These are phyloP conservation scores for Spathaspora girioi DNA, from an alignment of 805 yeast species.

Conservation along the genomic window DNA sequence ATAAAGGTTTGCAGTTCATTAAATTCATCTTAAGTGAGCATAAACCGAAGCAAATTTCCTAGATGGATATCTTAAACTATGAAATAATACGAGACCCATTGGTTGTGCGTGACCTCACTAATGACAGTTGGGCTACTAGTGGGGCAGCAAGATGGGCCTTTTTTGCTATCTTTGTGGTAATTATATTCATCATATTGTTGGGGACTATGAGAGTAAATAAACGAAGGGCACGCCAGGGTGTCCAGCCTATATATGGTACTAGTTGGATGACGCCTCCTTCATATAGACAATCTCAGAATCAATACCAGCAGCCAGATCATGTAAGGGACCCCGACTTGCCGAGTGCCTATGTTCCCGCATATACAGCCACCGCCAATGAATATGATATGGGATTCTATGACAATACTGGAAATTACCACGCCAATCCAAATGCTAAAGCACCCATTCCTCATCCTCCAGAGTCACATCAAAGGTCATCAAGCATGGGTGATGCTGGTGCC, in stretches of 20 bases:
- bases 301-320: conserved; percentile 41
- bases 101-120: conserved; percentile 12
- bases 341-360: conserved; percentile 58
- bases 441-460: conserved; percentile 17
- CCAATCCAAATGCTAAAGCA: conserved; percentile 28
- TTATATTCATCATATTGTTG: conserved; percentile 42
- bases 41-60: neutral
- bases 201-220: conserved; percentile 54
- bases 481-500: neutral
- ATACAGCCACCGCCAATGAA: conserved; percentile 62
- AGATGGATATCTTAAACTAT: neutral
- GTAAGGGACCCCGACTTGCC: conserved; percentile 40
- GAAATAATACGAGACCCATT: neutral
- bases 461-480: conserved; percentile 18
- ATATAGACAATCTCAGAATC: conserved; percentile 62
- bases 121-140: conserved; percentile 12
- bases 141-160: conserved; percentile 60
- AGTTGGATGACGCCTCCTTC: conserved; percentile 87
- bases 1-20: neutral
- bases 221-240: conserved; percentile 45
- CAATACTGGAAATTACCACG: conserved; percentile 45
- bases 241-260: conserved; percentile 67
- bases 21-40: neutral
- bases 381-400: conserved; percentile 80
- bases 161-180: conserved; percentile 56